A percentile compares a stretch with the other conserved stretches of the same genome.
Conservation (phyloP, 805 yeast species). For the Nakazawaea anatomiae region DNA sequence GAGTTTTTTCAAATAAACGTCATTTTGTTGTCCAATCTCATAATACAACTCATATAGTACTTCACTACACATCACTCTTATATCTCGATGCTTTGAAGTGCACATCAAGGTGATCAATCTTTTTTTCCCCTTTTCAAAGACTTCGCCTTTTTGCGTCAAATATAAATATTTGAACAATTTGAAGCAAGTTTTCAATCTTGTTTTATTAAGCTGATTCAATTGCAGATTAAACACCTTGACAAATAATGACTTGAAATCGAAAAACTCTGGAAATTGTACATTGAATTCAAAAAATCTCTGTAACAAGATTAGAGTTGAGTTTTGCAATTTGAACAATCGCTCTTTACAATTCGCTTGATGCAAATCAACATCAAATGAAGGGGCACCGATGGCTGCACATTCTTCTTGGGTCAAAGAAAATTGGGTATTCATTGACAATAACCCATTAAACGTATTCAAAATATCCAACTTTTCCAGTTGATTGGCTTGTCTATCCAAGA, state of each 20-base stretch:
- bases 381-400: not conserved
- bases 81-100: not conserved
- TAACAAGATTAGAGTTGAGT: conserved; percentile 21
- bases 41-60: conserved; percentile 4
- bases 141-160: conserved; percentile 5
- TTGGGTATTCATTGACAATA: conserved; percentile 19
- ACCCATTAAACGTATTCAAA: conserved; percentile 19
- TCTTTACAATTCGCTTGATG: conserved; percentile 4
- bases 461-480: conserved; percentile 11
- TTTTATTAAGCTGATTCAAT: conserved; percentile 36
- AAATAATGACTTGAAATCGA: conserved; percentile 30
- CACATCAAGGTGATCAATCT: conserved; percentile 3
- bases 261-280: conserved; percentile 23
- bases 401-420: not conserved
- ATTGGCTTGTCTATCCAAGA: conserved; percentile 17
- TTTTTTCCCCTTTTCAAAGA: conserved; percentile 7
- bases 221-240: conserved; percentile 51
- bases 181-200: conserved; percentile 33
- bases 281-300: conserved; percentile 35
- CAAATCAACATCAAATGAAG: not conserved
- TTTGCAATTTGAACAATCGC: conserved; percentile 18
- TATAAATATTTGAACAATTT: conserved; percentile 37
- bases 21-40: not conserved
- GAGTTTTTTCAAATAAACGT: not conserved
- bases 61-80: conserved; percentile 4